Conservation (phyloP, 179 eudicot species). For the Patellifolia procumbens region DNA sequence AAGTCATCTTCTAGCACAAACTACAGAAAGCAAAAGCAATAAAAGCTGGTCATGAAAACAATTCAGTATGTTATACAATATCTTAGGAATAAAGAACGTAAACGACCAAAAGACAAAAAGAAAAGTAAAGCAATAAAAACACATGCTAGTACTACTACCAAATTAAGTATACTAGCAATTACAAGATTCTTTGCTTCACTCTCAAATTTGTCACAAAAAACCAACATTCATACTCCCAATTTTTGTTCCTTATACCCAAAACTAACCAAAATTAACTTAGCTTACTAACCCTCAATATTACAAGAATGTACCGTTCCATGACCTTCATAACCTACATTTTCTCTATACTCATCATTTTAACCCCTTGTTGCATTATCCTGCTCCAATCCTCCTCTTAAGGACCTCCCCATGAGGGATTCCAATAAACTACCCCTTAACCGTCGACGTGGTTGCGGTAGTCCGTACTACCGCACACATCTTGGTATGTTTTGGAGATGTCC, state of each 20-base stretch:
- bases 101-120: constrained; percentile 2
- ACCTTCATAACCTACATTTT: neutral
- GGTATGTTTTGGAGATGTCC: constrained; percentile 47
- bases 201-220: constrained; percentile 8
- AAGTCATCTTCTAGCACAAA: constrained; percentile 5
- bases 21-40: constrained; percentile 13
- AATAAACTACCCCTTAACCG: constrained; percentile 74
- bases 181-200: constrained; percentile 30
- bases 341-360: neutral
- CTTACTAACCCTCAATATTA: neutral
- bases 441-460: constrained; percentile 89
- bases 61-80: neutral
- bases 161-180: neutral
- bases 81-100: constrained; percentile 6
- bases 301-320: constrained; percentile 1
- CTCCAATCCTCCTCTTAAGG: constrained; percentile 57
- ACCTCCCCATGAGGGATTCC: constrained; percentile 65
- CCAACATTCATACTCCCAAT: neutral
- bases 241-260: neutral
- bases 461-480: constrained; percentile 70
- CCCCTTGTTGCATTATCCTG: constrained; percentile 1
- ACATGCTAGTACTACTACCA: neutral
- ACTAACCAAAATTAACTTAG: neutral
- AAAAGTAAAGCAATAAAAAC: constrained; percentile 4
- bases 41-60: neutral